phyloP scores from a whole-genome alignment of 2,329 filamentous ascomycete species.

The Penicillium fuscoglaucum region DNA sequence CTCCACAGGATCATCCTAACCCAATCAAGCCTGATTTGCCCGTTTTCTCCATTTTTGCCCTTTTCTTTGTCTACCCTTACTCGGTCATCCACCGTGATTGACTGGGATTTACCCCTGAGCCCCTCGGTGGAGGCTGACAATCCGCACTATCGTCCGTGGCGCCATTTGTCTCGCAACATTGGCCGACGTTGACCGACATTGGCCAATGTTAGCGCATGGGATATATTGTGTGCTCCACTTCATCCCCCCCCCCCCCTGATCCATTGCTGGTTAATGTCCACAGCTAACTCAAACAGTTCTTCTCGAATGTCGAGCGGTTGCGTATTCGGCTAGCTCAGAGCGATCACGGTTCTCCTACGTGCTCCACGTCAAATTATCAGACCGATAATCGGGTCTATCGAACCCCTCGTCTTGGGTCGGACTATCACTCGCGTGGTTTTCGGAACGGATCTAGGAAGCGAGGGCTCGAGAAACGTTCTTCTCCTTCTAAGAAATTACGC shows the following conservation, averaged over 20 bases:
- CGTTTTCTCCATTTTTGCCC: background rate
- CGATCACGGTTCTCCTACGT: constrained; percentile 25
- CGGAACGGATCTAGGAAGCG: constrained; percentile 17
- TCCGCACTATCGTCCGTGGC: constrained; percentile 19
- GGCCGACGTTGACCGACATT: background rate
- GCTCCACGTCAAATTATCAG: constrained; percentile 21
- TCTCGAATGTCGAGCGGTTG: constrained; percentile 44
- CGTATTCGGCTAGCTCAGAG: constrained; percentile 37
- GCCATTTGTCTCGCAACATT: constrained; percentile 7
- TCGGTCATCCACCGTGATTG: background rate
- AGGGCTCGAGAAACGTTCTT: constrained; percentile 19
- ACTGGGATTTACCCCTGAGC: constrained; percentile 16
- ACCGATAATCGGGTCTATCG: constrained; percentile 24
- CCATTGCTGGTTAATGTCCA: constrained; percentile 8
- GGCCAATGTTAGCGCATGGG: constrained; percentile 5
- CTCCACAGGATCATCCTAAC: constrained; percentile 8
- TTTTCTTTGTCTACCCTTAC: constrained; percentile 1
- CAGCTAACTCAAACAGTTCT: constrained; percentile 35
- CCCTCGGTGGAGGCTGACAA: constrained; percentile 9
- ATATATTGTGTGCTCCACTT: constrained; percentile 4
- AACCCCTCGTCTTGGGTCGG: constrained; percentile 10
- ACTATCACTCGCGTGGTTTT: constrained; percentile 20
- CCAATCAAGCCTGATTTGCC: background rate
- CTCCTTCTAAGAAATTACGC: constrained; percentile 28
- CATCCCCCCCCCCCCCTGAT: constrained; percentile 16